Conservation (phyloP, 306 rosid genomes). For the Vigna radiata region DNA sequence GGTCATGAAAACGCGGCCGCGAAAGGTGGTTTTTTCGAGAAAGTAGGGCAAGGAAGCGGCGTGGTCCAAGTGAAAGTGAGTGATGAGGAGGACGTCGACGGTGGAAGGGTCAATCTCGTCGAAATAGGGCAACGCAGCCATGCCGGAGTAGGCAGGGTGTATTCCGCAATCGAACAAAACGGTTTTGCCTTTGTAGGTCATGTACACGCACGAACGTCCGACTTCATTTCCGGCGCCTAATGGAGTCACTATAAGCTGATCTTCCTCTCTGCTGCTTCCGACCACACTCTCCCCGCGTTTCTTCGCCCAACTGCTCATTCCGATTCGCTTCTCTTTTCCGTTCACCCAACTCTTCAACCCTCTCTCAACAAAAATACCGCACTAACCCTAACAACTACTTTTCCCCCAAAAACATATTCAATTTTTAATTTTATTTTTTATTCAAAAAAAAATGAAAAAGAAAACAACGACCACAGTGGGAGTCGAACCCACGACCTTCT, state of each 20-base stretch:
- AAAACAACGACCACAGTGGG: constrained; percentile 66
- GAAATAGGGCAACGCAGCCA: constrained; percentile 97
- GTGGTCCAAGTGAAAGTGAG: constrained; percentile 96
- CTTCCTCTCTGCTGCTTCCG: constrained; percentile 68
- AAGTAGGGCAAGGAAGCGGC: constrained; percentile 96
- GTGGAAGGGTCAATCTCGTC: constrained; percentile 96
- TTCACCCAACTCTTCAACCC: neutral
- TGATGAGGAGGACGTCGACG: constrained; percentile 86
- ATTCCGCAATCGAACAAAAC: constrained; percentile 93
- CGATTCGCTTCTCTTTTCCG: neutral
- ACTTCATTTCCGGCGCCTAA: constrained; percentile 97
- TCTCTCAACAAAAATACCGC: too few species aligned
- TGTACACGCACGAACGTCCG: constrained; percentile 90
- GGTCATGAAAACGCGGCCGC: constrained; percentile 95
- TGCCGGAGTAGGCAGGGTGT: constrained; percentile 86
- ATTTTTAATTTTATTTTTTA: too few species aligned
- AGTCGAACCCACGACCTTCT: constrained; percentile 83
- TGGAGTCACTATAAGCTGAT: constrained; percentile 73
- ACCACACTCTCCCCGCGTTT: constrained; percentile 45
- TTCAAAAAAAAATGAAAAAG: too few species aligned
- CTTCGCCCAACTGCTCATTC: constrained; percentile 60
- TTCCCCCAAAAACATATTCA: too few species aligned
- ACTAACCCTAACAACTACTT: too few species aligned
- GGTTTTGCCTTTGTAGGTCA: constrained; percentile 79
- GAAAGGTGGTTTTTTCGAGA: constrained; percentile 89